phyloP scores from a whole-genome alignment of 768 basidiomycete genomes.

The Hygrophoropsis aurantiaca region DNA sequence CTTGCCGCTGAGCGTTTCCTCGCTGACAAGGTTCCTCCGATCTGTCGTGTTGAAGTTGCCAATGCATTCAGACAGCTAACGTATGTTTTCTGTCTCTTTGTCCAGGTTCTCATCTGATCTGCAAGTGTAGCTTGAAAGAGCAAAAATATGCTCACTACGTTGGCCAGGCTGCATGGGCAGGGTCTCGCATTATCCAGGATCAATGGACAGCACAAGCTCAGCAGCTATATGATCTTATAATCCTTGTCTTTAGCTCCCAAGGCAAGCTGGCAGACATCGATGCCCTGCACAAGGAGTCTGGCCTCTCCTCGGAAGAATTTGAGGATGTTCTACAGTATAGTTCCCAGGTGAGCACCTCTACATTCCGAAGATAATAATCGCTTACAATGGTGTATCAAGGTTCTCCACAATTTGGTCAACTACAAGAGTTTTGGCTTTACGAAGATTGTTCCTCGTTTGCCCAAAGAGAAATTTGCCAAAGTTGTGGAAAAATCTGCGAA shows the following conservation, averaged over 20 bases:
- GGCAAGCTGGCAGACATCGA: conserved; percentile 58
- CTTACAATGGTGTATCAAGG: conserved; percentile 17
- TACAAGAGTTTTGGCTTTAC: conserved; percentile 84
- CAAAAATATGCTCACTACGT: conserved; percentile 79
- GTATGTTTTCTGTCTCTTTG: conserved; percentile 32
- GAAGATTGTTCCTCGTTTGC: conserved; percentile 78
- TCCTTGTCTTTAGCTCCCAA: conserved; percentile 63
- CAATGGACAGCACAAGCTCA: conserved; percentile 79
- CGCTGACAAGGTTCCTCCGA: conserved; percentile 73
- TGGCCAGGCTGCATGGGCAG: conserved; percentile 77
- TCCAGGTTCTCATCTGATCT: conserved; percentile 4
- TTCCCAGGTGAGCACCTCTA: conserved; percentile 51
- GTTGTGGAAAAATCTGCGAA: conserved; percentile 65
- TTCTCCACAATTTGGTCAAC: conserved; percentile 52
- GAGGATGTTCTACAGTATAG: conserved; percentile 71
- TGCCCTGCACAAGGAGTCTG: conserved; percentile 51
- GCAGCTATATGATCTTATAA: conserved; percentile 69
- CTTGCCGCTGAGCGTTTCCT: conserved; percentile 59
- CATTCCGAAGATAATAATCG: background rate
- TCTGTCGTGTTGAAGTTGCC: conserved; percentile 69
- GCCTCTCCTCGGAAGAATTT: conserved; percentile 61
- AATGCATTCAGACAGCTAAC: conserved; percentile 70
- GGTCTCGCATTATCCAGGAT: conserved; percentile 78
- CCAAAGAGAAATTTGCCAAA: conserved; percentile 58
- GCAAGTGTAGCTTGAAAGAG: conserved; percentile 57